phyloP scores from a whole-genome alignment of 169 alveolate genomes.

The Theileria sp. region DNA sequence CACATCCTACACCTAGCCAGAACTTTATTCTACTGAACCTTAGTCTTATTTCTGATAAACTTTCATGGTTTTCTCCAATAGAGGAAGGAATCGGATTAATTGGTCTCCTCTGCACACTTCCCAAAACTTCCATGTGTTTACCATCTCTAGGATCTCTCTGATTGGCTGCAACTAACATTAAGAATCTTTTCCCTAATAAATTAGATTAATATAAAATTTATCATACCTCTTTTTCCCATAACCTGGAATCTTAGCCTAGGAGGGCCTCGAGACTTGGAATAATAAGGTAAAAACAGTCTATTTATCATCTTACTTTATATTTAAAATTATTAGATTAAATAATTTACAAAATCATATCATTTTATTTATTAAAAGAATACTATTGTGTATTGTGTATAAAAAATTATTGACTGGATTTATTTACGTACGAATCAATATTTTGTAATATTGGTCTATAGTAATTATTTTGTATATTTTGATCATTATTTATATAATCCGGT shows the following conservation, averaged over 20 bases:
- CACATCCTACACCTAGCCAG: slow-evolving; percentile 85
- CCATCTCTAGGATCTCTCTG: slow-evolving; percentile 86
- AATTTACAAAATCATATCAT: neutral
- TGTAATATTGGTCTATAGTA: neutral
- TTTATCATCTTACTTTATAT: neutral
- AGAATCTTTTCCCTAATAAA: slow-evolving; percentile 68
- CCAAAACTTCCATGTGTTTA: slow-evolving; percentile 85
- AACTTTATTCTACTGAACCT: slow-evolving; percentile 82
- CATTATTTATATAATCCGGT: slow-evolving; percentile 4
- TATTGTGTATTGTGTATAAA: neutral
- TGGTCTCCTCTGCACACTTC: slow-evolving; percentile 70
- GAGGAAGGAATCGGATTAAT: slow-evolving; percentile 69
- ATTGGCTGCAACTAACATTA: slow-evolving; percentile 82
- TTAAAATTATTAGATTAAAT: too few species aligned
- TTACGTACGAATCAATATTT: neutral
- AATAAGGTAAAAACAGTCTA: slow-evolving; percentile 71
- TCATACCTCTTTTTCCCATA: slow-evolving; percentile 75
- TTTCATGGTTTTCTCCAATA: slow-evolving; percentile 71
- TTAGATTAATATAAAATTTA: neutral
- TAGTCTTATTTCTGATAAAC: slow-evolving; percentile 78
- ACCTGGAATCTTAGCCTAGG: slow-evolving; percentile 78
- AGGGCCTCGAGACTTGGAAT: slow-evolving; percentile 76
- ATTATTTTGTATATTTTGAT: neutral
- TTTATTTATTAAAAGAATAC: too few species aligned
- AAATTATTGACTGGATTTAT: neutral